Conservation (phyloP, 768 basidiomycete genomes). For the Boletus rubropictus region DNA sequence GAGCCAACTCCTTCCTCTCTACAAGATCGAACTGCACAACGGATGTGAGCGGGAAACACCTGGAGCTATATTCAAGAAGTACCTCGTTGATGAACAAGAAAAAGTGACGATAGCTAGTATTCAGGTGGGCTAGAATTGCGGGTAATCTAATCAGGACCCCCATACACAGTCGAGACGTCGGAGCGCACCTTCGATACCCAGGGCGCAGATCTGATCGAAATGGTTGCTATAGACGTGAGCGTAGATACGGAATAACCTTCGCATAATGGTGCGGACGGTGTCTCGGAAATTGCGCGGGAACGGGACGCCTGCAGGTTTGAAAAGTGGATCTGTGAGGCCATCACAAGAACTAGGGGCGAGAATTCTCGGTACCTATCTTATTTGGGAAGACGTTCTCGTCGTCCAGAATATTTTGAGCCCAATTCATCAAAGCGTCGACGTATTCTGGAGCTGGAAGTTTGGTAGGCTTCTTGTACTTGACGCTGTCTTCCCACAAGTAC, state of each 20-base stretch:
- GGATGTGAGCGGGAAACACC: constrained; percentile 8
- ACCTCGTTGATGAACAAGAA: constrained; percentile 96
- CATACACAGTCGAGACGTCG: not conserved
- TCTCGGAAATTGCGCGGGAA: constrained; percentile 89
- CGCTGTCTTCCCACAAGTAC: constrained; percentile 91
- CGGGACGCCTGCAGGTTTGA: constrained; percentile 59
- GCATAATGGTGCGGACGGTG: constrained; percentile 85
- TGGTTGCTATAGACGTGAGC: constrained; percentile 99
- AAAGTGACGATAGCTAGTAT: constrained; percentile 98
- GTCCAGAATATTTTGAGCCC: constrained; percentile 90
- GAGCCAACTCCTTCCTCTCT: constrained; percentile 95
- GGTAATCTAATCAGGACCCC: not conserved
- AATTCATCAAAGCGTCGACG: constrained; percentile 97
- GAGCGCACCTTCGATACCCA: constrained; percentile 88
- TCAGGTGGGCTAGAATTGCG: constrained; percentile 73
- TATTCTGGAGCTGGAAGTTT: constrained; percentile 95
- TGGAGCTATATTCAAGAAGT: constrained; percentile 19
- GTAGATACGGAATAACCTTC: constrained; percentile 93
- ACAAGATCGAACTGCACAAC: constrained; percentile 74
- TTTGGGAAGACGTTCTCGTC: constrained; percentile 92
- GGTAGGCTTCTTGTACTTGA: constrained; percentile 82
- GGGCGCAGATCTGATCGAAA: constrained; percentile 96
- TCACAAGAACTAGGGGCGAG: constrained; percentile 1
- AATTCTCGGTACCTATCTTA: constrained; percentile 65
- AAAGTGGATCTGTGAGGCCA: not conserved